Conservation (phyloP, 805 yeast genomes). For the Metschnikowia anglica region DNA sequence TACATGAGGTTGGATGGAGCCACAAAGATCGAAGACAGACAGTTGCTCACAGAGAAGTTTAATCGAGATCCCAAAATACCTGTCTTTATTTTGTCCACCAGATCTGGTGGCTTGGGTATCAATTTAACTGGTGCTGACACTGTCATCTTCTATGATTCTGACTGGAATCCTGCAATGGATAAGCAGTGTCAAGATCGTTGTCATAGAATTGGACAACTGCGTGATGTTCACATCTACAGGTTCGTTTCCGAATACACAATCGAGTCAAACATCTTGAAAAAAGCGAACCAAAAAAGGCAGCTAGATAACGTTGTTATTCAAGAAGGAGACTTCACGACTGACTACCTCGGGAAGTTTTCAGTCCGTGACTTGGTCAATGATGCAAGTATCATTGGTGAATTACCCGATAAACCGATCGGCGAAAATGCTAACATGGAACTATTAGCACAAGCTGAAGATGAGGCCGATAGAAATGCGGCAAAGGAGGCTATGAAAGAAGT, state of each 20-base stretch:
- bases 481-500: conserved; percentile 83
- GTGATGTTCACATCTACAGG: conserved; percentile 96
- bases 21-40: conserved; percentile 95
- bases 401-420: conserved; percentile 44
- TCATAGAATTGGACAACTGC: conserved; percentile 96
- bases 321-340: conserved; percentile 98
- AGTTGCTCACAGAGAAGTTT: conserved; percentile 87
- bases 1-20: conserved; percentile 97
- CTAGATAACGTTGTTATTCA: conserved; percentile 94
- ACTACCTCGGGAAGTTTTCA: conserved; percentile 84
- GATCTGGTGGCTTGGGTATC: conserved; percentile 98
- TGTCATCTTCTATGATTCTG: conserved; percentile 95
- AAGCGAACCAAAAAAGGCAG: conserved; percentile 92
- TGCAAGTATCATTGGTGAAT: conserved; percentile 36
- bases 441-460: conserved; percentile 93
- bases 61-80: conserved; percentile 83
- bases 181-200: conserved; percentile 99
- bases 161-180: conserved; percentile 99
- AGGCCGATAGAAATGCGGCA: conserved; percentile 86
- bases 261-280: conserved; percentile 88
- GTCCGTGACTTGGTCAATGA: conserved; percentile 82
- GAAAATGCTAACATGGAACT: conserved; percentile 47
- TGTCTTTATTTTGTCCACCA: conserved; percentile 86
- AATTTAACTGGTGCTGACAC: conserved; percentile 98
- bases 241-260: conserved; percentile 95